Conservation (phyloP, 257 asterid genomes). For the Solanum sejunctum region DNA sequence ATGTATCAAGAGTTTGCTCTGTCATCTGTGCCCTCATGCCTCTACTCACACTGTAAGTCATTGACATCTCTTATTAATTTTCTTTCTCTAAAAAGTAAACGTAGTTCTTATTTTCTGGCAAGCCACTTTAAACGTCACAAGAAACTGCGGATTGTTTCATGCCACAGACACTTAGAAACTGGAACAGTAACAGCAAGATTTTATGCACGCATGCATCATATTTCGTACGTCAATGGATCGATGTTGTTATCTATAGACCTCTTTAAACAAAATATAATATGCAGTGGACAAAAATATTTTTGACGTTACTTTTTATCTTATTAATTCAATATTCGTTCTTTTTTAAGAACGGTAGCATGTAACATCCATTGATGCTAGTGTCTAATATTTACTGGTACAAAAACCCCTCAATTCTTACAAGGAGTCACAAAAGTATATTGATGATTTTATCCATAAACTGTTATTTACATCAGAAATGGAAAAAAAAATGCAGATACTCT, state of each 20-base stretch:
- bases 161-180: background rate
- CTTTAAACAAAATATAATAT: background rate
- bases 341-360: background rate
- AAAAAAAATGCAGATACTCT: background rate
- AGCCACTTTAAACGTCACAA: background rate
- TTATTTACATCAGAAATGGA: background rate
- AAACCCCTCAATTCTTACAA: background rate
- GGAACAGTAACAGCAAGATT: background rate
- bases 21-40: constrained; percentile 82
- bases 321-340: background rate
- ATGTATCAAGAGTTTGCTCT: constrained; percentile 77
- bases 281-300: background rate
- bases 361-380: background rate
- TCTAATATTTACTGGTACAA: background rate
- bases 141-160: background rate
- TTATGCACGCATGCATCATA: background rate
- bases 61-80: background rate
- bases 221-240: background rate
- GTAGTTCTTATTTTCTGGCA: background rate
- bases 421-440: background rate
- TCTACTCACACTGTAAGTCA: constrained; percentile 76
- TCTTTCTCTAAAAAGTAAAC: background rate
- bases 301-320: background rate
- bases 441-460: background rate
- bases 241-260: background rate